Percentiles rank a stretch among this genome's conserved stretches.
These are phyloP conservation scores for Trypanosoma platydactyli DNA, from an alignment of 208 protist genomes.

Conservation along the genomic window DNA sequence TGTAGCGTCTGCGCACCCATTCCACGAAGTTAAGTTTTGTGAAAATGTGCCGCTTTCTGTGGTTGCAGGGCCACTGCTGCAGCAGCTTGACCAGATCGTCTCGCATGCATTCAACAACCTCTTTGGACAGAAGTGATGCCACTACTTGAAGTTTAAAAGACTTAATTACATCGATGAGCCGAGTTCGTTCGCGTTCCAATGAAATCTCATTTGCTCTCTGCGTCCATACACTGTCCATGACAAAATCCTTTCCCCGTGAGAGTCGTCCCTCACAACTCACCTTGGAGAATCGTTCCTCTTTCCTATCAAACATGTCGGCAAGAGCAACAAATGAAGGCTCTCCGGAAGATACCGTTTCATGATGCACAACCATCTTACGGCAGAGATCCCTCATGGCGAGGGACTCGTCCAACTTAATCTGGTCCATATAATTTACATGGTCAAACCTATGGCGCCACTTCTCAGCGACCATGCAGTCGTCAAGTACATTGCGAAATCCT, in stretches of 20 bases:
- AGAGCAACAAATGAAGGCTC: slow-evolving; percentile 21
- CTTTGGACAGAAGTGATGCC: slow-evolving; percentile 52
- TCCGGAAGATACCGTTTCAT: slow-evolving; percentile 7
- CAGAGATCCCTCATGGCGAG: slow-evolving; percentile 53
- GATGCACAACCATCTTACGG: slow-evolving; percentile 36
- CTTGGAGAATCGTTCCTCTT: background rate
- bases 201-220: slow-evolving; percentile 50
- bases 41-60: slow-evolving; percentile 25
- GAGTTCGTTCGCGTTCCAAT: slow-evolving; percentile 34
- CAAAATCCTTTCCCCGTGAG: background rate
- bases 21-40: slow-evolving; percentile 24
- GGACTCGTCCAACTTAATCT: slow-evolving; percentile 56
- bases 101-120: slow-evolving; percentile 44
- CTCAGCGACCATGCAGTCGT: slow-evolving; percentile 3
- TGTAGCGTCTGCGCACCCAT: slow-evolving; percentile 14
- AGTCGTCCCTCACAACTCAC: background rate
- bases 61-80: slow-evolving; percentile 18
- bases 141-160: slow-evolving; percentile 44
- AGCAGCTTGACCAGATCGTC: slow-evolving; percentile 36
- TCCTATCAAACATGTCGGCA: slow-evolving; percentile 24
- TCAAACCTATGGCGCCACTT: slow-evolving; percentile 56
- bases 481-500: background rate
- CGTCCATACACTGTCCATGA: slow-evolving; percentile 52
- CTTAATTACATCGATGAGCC: slow-evolving; percentile 34
- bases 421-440: slow-evolving; percentile 43